These are phyloP conservation scores for Scleroderma citrinum DNA, from an alignment of 768 basidiomycete genomes.

Conservation along the genomic window DNA sequence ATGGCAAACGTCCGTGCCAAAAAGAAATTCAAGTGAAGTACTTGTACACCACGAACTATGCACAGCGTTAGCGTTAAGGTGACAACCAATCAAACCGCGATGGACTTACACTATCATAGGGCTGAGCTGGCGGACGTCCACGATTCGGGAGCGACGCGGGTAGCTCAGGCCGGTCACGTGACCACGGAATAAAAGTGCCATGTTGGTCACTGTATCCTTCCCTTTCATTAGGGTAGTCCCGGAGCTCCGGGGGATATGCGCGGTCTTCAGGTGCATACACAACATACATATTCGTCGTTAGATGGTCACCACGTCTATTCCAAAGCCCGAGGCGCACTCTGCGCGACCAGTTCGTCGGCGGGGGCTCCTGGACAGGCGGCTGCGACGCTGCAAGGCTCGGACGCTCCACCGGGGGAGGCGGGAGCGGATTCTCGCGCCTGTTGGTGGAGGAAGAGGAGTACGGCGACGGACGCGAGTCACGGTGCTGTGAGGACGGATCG, in stretches of 20 bases:
- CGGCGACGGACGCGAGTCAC: not conserved
- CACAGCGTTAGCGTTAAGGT: not conserved
- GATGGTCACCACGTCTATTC: conserved; percentile 73
- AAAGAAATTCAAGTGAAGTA: conserved; percentile 20
- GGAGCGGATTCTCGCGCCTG: conserved; percentile 26
- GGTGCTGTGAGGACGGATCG: not conserved
- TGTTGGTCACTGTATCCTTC: conserved; percentile 54
- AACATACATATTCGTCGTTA: conserved; percentile 48
- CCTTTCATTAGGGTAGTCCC: conserved; percentile 48
- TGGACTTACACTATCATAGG: conserved; percentile 48
- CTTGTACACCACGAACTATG: conserved; percentile 38
- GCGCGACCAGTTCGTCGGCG: conserved; percentile 24
- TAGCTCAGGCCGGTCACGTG: conserved; percentile 45
- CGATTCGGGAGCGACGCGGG: conserved; percentile 54
- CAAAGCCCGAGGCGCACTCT: conserved; percentile 55
- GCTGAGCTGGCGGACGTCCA: conserved; percentile 47
- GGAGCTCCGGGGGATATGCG: conserved; percentile 57
- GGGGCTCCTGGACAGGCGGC: conserved; percentile 22
- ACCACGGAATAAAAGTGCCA: conserved; percentile 38
- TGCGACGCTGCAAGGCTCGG: conserved; percentile 17
- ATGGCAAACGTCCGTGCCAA: not conserved
- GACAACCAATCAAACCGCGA: not conserved
- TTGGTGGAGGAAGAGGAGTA: not conserved
- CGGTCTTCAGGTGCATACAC: conserved; percentile 58
- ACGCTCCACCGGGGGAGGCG: conserved; percentile 24